Conservation (phyloP, 306 rosid genomes). For the Acmispon strigosus region DNA sequence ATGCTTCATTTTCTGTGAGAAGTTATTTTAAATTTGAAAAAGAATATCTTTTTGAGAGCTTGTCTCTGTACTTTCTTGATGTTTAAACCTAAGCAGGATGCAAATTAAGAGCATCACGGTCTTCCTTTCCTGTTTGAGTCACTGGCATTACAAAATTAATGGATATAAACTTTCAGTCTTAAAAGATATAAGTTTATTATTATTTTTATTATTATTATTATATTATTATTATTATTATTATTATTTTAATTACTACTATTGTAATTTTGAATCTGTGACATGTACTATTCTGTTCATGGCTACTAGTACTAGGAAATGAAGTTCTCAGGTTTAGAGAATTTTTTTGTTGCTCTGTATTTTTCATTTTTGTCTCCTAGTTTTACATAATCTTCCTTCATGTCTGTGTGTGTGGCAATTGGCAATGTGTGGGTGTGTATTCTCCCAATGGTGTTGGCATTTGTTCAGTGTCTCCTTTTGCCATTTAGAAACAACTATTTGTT, state of each 20-base stretch:
- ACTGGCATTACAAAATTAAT: background rate
- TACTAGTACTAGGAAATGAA: background rate
- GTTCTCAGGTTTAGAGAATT: background rate
- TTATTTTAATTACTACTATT: background rate
- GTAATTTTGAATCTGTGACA: background rate
- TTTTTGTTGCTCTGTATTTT: background rate
- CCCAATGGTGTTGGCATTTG: background rate
- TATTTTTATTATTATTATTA: no score
- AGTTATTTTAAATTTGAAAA: background rate
- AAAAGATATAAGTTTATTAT: background rate
- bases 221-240: no score
- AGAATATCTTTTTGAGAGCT: background rate
- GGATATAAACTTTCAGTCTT: background rate
- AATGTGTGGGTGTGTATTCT: background rate
- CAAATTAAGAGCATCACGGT: background rate
- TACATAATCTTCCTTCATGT: background rate
- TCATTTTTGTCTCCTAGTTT: background rate
- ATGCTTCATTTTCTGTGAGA: background rate
- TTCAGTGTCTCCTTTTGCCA: background rate
- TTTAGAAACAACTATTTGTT: background rate
- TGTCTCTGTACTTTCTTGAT: background rate
- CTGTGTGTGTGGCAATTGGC: background rate
- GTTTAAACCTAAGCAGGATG: background rate
- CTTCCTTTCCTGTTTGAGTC: background rate
- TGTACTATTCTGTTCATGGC: background rate